phyloP scores from a whole-genome alignment of 306 rosid species.

The Trifolium dubium region DNA sequence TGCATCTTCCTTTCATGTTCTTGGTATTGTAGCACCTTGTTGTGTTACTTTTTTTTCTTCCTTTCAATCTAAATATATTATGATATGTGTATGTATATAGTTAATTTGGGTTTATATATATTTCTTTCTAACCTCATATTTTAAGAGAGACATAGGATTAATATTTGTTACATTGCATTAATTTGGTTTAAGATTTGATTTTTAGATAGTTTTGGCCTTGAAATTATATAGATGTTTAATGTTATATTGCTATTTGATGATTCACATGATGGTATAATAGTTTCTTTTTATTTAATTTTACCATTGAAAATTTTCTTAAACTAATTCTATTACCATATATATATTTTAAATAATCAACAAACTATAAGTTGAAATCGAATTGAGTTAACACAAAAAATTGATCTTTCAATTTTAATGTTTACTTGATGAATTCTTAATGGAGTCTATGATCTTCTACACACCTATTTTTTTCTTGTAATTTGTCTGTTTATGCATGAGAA shows the following conservation, averaged over 20 bases:
- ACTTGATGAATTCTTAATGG: too few species aligned
- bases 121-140: background rate
- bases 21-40: background rate
- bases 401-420: background rate
- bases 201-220: slow-evolving; percentile 8
- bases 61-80: slow-evolving; percentile 2
- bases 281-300: background rate
- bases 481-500: slow-evolving; percentile 9
- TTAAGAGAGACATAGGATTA: background rate
- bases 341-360: background rate
- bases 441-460: too few species aligned
- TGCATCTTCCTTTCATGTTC: slow-evolving; percentile 14
- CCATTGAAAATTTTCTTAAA: background rate
- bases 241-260: background rate
- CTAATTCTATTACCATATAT: background rate
- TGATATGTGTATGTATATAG: slow-evolving; percentile 8
- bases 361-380: background rate
- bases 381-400: slow-evolving; percentile 12
- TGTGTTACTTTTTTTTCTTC: background rate
- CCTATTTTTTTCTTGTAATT: background rate
- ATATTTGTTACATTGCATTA: slow-evolving; percentile 4
- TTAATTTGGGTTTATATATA: background rate
- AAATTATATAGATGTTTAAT: background rate
- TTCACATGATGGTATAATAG: background rate
- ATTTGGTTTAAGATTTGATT: background rate